Evolutionary conservation across 1,284 basidiomycete genomes (phyloP).

Genomic region (Anthracocystis walkeri): DNA sequence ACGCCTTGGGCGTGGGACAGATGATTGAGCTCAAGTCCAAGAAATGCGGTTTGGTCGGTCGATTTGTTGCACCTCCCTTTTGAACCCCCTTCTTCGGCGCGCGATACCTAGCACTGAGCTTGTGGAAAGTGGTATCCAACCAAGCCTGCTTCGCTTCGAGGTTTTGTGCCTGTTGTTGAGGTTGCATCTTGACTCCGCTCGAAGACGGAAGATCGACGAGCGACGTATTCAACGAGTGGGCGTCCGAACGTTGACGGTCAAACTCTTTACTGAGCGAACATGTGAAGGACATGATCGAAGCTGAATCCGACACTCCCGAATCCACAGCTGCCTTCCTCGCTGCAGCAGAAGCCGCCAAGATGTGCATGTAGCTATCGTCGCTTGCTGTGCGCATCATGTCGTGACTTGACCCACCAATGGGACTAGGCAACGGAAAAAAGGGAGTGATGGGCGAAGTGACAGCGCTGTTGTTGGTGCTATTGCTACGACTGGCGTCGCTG

Average conservation of each 20-base stretch:
- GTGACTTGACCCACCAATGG: conserved; percentile 16
- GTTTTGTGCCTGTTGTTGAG: not conserved
- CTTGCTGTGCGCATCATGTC: conserved; percentile 45
- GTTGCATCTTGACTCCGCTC: not conserved
- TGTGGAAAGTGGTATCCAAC: conserved; percentile 47
- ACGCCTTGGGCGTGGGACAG: conserved; percentile 27
- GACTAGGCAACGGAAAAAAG: conserved; percentile 30
- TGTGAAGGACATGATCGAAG: conserved; percentile 42
- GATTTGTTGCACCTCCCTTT: conserved; percentile 6
- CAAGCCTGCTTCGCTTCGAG: conserved; percentile 33
- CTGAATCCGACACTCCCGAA: conserved; percentile 30
- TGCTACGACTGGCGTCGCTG: conserved; percentile 34
- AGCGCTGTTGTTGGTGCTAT: conserved; percentile 26
- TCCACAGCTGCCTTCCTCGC: conserved; percentile 28
- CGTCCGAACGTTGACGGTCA: conserved; percentile 32
- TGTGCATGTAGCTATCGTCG: conserved; percentile 48
- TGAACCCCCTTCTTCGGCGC: conserved; percentile 20
- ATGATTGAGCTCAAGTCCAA: conserved; percentile 52
- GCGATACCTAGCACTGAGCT: conserved; percentile 36
- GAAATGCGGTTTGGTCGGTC: conserved; percentile 44
- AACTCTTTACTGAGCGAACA: conserved; percentile 49
- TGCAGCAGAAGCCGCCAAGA: conserved; percentile 42
- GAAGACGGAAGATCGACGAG: conserved; percentile 11
- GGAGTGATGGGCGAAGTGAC: conserved; percentile 32
- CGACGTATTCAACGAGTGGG: conserved; percentile 16